Evolutionary conservation across 805 yeast genomes (phyloP).

Genomic region (Suhomyces emberorum): DNA sequence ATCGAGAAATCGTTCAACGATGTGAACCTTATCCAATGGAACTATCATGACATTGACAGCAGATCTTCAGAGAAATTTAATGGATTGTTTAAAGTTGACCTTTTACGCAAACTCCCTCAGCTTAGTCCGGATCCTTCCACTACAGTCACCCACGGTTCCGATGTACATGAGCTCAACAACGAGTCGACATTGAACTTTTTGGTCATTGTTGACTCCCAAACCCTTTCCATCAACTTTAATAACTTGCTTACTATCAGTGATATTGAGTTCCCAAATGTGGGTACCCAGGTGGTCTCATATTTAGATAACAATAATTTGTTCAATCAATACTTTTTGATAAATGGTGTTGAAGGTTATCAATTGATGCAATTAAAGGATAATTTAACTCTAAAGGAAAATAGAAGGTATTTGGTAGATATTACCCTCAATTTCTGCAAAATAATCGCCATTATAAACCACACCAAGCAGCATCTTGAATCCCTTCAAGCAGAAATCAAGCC

Average conservation of each 20-base stretch:
- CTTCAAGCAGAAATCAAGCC: slow-evolving; percentile 21
- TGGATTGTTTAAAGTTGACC: slow-evolving; percentile 26
- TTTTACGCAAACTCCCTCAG: slow-evolving; percentile 34
- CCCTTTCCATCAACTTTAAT: slow-evolving; percentile 30
- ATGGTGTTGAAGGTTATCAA: slow-evolving; percentile 9
- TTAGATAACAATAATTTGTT: slow-evolving; percentile 21
- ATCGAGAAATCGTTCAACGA: slow-evolving; percentile 16
- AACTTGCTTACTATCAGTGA: slow-evolving; percentile 26
- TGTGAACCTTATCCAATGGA: slow-evolving; percentile 20
- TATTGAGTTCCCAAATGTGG: slow-evolving; percentile 18
- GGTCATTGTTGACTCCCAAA: slow-evolving; percentile 20
- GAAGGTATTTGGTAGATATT: slow-evolving; percentile 18
- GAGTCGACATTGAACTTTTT: slow-evolving; percentile 21
- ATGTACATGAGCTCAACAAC: slow-evolving; percentile 9
- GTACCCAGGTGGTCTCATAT: slow-evolving; percentile 16
- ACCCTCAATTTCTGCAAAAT: slow-evolving; percentile 24
- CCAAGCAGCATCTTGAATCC: slow-evolving; percentile 17
- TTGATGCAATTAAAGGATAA: slow-evolving; percentile 15
- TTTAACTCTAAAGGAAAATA: slow-evolving; percentile 6
- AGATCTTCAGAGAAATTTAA: slow-evolving; percentile 9
- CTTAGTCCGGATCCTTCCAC: slow-evolving; percentile 18
- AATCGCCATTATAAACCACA: slow-evolving; percentile 21
- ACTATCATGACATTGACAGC: slow-evolving; percentile 2
- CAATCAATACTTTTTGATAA: slow-evolving; percentile 24
- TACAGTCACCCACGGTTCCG: slow-evolving; percentile 5